Evolutionary conservation across 2,329 filamentous ascomycete species (phyloP).

Genomic region (Aspergillus brasiliensis): DNA sequence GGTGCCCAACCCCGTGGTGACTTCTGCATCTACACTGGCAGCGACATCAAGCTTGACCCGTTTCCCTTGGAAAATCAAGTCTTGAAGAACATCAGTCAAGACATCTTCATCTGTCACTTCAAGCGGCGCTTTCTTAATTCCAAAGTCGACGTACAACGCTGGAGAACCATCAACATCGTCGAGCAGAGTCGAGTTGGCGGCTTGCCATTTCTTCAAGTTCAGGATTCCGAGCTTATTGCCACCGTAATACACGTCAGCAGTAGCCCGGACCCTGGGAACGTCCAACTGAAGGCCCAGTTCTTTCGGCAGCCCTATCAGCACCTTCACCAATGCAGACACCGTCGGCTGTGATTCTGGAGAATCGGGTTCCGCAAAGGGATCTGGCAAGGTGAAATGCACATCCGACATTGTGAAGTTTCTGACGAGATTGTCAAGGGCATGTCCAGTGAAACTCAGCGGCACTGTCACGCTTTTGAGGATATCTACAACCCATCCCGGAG

Average conservation of each 20-base stretch:
- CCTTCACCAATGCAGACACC: constrained; percentile 80
- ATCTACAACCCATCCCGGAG: constrained; percentile 80
- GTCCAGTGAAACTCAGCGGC: constrained; percentile 80
- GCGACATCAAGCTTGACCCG: constrained; percentile 72
- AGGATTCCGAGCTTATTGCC: constrained; percentile 77
- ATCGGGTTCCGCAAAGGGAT: constrained; percentile 74
- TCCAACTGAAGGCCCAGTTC: constrained; percentile 85
- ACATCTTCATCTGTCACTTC: constrained; percentile 78
- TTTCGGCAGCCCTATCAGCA: constrained; percentile 74
- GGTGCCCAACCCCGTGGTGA: constrained; percentile 78
- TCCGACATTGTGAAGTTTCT: constrained; percentile 84
- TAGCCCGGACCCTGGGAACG: constrained; percentile 74
- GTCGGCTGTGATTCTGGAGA: constrained; percentile 73
- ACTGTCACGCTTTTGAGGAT: constrained; percentile 80
- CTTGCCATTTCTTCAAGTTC: constrained; percentile 78
- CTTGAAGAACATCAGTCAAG: constrained; percentile 78
- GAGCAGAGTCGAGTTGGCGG: constrained; percentile 75
- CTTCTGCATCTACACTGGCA: constrained; percentile 78
- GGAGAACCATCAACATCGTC: constrained; percentile 61
- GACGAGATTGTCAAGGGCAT: constrained; percentile 78
- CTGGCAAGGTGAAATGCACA: constrained; percentile 82
- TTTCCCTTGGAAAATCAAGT: constrained; percentile 72
- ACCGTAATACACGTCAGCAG: constrained; percentile 79
- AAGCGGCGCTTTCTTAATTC: constrained; percentile 76
- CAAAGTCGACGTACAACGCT: constrained; percentile 72